Conservation (phyloP, 371 early-diverging fungal species). For the Mortierella sp. region DNA sequence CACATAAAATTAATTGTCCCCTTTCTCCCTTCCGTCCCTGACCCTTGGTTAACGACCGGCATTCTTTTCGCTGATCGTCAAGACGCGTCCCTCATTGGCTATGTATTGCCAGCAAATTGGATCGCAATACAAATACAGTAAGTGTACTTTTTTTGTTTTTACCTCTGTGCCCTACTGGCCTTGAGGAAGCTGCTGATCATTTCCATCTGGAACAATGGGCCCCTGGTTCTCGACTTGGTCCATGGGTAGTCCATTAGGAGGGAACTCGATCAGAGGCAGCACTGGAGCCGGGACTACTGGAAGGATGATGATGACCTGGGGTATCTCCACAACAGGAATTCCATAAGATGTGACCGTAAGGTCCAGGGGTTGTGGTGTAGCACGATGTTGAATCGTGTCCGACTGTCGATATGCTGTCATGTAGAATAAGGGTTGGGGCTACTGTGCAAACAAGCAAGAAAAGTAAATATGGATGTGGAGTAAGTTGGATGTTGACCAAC, state of each 20-base stretch:
- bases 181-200: no score
- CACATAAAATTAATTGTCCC: no score
- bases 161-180: no score
- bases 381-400: background rate
- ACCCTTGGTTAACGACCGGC: background rate
- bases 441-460: background rate
- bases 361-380: background rate
- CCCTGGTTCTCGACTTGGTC: no score
- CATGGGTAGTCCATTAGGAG: no score
- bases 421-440: background rate
- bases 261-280: background rate
- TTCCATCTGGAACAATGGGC: no score
- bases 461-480: background rate
- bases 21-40: background rate
- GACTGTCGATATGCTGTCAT: background rate
- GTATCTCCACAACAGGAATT: background rate
- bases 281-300: background rate
- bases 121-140: background rate
- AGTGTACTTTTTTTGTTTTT: background rate
- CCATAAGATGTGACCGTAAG: background rate
- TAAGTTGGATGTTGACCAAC: background rate
- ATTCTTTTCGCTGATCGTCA: background rate
- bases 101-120: background rate
- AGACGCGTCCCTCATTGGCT: background rate
- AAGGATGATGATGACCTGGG: background rate